Conservation (phyloP, 768 basidiomycete species). For the Auricularia sp. region DNA sequence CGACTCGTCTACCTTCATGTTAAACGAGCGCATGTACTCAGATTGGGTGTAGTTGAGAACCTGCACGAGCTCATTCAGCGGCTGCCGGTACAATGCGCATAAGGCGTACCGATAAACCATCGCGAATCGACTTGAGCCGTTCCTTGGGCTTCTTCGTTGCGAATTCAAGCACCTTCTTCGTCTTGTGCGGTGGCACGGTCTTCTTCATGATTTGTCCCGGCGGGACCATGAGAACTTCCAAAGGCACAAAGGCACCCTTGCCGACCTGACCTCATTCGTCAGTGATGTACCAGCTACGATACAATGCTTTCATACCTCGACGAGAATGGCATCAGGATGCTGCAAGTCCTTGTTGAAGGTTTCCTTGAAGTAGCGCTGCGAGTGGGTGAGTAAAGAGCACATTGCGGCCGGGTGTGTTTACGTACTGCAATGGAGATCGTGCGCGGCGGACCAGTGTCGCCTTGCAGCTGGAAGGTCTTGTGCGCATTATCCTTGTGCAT, state of each 20-base stretch:
- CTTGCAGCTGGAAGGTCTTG: slow-evolving; percentile 44
- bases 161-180: slow-evolving; percentile 51
- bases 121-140: slow-evolving; percentile 42
- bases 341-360: slow-evolving; percentile 43
- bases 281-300: neutral
- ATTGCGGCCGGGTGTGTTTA: neutral
- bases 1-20: slow-evolving; percentile 46
- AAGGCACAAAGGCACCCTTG: slow-evolving; percentile 48
- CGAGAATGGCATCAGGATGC: slow-evolving; percentile 55
- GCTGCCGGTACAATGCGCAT: slow-evolving; percentile 21
- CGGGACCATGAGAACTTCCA: slow-evolving; percentile 55
- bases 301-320: slow-evolving; percentile 39
- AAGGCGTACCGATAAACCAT: slow-evolving; percentile 28
- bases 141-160: slow-evolving; percentile 53
- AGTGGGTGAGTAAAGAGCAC: neutral
- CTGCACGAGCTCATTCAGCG: slow-evolving; percentile 23
- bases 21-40: slow-evolving; percentile 65
- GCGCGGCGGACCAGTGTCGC: slow-evolving; percentile 29
- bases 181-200: slow-evolving; percentile 58
- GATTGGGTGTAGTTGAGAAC: slow-evolving; percentile 53
- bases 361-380: slow-evolving; percentile 41
- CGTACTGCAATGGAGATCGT: slow-evolving; percentile 12
- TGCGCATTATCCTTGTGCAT: slow-evolving; percentile 42
- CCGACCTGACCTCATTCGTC: slow-evolving; percentile 37
- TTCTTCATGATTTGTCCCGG: slow-evolving; percentile 64